Evolutionary conservation across 805 yeast genomes (phyloP).

Genomic region (Metschnikowia chrysomelidarum): DNA sequence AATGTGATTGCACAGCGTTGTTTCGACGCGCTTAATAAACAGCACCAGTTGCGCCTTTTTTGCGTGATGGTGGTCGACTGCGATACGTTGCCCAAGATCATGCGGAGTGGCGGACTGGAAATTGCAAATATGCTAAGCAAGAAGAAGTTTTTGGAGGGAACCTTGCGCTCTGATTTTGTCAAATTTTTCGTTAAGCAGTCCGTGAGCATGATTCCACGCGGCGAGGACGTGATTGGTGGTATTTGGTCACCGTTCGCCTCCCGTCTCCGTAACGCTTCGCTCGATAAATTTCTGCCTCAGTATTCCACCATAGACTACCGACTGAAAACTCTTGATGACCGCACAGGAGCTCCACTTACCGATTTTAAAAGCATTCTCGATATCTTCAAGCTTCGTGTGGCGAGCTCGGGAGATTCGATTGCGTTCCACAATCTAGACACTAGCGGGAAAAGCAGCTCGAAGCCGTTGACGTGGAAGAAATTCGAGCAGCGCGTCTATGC

Average conservation of each 20-base stretch:
- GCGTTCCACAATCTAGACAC: conserved; percentile 57
- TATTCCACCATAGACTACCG: conserved; percentile 79
- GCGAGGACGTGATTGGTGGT: conserved; percentile 76
- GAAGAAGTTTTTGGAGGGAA: conserved; percentile 72
- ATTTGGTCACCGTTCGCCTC: conserved; percentile 82
- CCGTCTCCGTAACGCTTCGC: conserved; percentile 54
- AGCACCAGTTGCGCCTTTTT: conserved; percentile 73
- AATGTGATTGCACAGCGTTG: conserved; percentile 45
- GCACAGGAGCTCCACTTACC: conserved; percentile 70
- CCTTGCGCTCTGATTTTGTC: conserved; percentile 74
- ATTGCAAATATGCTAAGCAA: conserved; percentile 89
- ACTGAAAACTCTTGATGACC: conserved; percentile 71
- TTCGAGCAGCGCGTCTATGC: conserved; percentile 77
- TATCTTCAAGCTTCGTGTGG: conserved; percentile 74
- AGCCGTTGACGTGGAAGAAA: conserved; percentile 66
- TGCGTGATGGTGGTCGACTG: conserved; percentile 81
- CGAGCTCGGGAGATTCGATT: conserved; percentile 70
- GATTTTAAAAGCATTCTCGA: conserved; percentile 72
- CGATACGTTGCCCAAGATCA: conserved; percentile 78
- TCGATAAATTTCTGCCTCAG: conserved; percentile 69
- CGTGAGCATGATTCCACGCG: conserved; percentile 64
- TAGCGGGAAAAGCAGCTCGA: conserved; percentile 33
- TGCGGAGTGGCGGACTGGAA: conserved; percentile 83
- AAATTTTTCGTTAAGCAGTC: conserved; percentile 71
- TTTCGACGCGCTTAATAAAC: conserved; percentile 39